phyloP scores from a whole-genome alignment of 179 eudicot species.

The Heliamphora ciliata region DNA sequence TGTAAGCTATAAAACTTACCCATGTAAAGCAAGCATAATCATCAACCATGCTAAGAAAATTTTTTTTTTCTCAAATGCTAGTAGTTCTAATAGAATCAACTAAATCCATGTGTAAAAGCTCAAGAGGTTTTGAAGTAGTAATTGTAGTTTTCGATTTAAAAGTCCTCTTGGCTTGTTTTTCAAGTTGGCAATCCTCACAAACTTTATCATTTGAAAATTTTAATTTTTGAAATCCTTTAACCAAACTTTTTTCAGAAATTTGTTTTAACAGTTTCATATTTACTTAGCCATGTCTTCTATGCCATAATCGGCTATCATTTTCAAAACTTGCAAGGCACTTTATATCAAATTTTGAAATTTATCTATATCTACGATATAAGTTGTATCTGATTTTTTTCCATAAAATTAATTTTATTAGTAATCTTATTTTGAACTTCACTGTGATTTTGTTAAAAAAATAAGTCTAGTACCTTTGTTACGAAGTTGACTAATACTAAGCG shows the following conservation, averaged over 20 bases:
- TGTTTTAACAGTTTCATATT: neutral
- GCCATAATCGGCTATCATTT: neutral
- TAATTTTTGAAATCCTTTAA: neutral
- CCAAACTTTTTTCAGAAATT: neutral
- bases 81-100: neutral
- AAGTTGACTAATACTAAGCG: neutral
- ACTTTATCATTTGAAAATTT: neutral
- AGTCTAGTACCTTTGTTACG: neutral
- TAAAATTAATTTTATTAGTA: neutral
- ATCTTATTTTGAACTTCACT: neutral
- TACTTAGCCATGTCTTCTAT: neutral
- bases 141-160: neutral
- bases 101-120: neutral
- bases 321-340: neutral
- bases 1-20: neutral
- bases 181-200: neutral
- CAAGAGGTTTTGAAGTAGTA: neutral
- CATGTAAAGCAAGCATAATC: neutral
- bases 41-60: conserved; percentile 9
- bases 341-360: neutral
- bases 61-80: neutral
- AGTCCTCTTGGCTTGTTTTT: neutral
- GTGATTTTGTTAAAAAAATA: neutral
- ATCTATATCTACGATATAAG: neutral
- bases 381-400: neutral